These are phyloP conservation scores for Mortierella sp. DNA, from an alignment of 371 early-diverging fungal species.

Conservation along the genomic window DNA sequence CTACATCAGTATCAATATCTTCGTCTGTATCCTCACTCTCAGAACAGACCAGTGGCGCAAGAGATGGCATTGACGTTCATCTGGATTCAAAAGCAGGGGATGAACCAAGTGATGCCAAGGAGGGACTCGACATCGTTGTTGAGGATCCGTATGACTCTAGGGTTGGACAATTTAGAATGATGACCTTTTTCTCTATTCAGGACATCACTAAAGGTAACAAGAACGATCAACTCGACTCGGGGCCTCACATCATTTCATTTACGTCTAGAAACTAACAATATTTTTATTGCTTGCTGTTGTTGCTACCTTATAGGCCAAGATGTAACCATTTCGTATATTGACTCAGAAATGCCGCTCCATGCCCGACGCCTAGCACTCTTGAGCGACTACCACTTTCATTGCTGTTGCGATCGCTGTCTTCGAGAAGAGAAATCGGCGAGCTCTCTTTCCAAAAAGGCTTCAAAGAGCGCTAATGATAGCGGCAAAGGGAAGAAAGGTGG, in stretches of 20 bases:
- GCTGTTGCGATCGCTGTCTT: slow-evolving; percentile 46
- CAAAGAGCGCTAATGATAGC: slow-evolving; percentile 8
- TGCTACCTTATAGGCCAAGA: slow-evolving; percentile 30
- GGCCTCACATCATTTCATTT: not conserved
- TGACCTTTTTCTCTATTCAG: slow-evolving; percentile 47
- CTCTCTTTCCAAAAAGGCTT: slow-evolving; percentile 14
- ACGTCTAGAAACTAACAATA: not conserved
- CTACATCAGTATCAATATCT: slow-evolving; percentile 11
- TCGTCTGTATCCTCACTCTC: slow-evolving; percentile 1
- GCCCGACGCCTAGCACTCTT: slow-evolving; percentile 47
- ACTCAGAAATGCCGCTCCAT: slow-evolving; percentile 47
- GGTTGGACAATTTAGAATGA: slow-evolving; percentile 49
- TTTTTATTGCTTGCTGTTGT: not conserved
- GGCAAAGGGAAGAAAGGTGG: slow-evolving; percentile 1
- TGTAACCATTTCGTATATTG: slow-evolving; percentile 54
- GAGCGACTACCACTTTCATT: slow-evolving; percentile 52
- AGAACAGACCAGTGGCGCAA: slow-evolving; percentile 1
- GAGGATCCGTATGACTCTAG: slow-evolving; percentile 26
- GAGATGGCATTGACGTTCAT: not conserved
- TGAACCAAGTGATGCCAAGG: not conserved
- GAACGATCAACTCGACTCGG: not conserved
- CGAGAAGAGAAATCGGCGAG: slow-evolving; percentile 31
- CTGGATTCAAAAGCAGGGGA: not conserved
- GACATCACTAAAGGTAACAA: slow-evolving; percentile 43
- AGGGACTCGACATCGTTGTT: not conserved